Base-by-base conservation (phyloP, 1,284 basidiomycete genomes). In the Exobasidium cylindrosporum region DNA sequence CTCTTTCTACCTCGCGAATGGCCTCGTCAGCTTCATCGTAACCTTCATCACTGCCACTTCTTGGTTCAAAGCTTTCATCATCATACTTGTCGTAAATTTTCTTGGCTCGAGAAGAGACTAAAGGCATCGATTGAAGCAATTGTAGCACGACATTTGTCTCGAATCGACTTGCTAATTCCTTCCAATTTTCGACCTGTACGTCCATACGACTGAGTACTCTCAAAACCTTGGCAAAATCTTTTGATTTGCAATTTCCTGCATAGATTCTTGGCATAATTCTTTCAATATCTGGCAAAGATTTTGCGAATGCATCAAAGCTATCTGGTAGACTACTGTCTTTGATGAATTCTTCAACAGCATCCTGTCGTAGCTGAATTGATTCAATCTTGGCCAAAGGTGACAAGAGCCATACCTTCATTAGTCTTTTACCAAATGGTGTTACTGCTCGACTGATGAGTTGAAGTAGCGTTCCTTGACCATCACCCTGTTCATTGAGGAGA, bases 331-430 rank as follows among this genome's bases (percentile, higher is more conserved):
- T 57, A 1, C 68, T 59, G 46, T 67, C 57, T 49, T 49, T 57
- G 47, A 76, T 58, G 56, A 77, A 58, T 55, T 11, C 54, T 24
- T 55, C 44, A n/a, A 55, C 35, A 13, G 35, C 54, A 23, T 55
- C 54, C 29, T 43, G 32, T 24, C 54, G n/a, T 14, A 14, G 3
- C 4, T n/a, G n/a, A 14, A 57, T 31, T 17, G 46, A 26, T 5
- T 43, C 4, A 30, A 57, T 57, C 35, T 46, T 26, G 17, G 29
- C 29, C 29, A 79, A 69, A 44, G 77, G 77, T 11, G 77, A 70
- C 10, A 74, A 64, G 17, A 79, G 68, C 77, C 77, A 79, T 28
- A 70, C 67, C 50, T 74, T 76, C 70, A 79, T 77, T 24, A 79
- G 72, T 32, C 77, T 71, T 58, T 78, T 78, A 30, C 77, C 77